These are phyloP conservation scores for Gynostemma pentaphyllum DNA, from an alignment of 306 rosid genomes.

Conservation along the genomic window DNA sequence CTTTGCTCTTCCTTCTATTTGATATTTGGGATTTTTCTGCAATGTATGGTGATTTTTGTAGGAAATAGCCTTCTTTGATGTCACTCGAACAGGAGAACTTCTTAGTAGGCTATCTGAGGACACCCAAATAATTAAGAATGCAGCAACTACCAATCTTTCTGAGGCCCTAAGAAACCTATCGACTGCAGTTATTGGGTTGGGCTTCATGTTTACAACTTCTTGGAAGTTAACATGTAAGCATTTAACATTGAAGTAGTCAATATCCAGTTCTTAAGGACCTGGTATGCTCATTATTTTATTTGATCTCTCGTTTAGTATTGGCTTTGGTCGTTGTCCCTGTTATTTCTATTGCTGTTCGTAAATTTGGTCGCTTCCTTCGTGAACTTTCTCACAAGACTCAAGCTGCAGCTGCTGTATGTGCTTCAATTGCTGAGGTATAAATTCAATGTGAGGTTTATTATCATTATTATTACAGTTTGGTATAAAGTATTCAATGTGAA, in stretches of 20 bases:
- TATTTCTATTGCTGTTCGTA: constrained; percentile 60
- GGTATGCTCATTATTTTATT: constrained; percentile 2
- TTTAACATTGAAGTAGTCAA: constrained; percentile 9
- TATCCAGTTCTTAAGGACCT: not conserved
- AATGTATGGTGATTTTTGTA: constrained; percentile 21
- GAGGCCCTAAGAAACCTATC: constrained; percentile 65
- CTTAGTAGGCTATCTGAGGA: constrained; percentile 82
- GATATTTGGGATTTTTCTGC: not conserved
- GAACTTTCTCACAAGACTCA: constrained; percentile 78
- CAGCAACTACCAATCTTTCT: constrained; percentile 83
- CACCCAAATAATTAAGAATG: constrained; percentile 73
- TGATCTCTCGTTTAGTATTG: constrained; percentile 31
- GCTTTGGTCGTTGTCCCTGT: constrained; percentile 67
- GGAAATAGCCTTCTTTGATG: constrained; percentile 84
- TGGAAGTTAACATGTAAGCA: constrained; percentile 69
- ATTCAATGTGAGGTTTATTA: not conserved
- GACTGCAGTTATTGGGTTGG: constrained; percentile 55
- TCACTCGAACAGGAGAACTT: constrained; percentile 77
- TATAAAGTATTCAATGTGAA: not conserved
- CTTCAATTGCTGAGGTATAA: constrained; percentile 72
- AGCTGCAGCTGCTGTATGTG: constrained; percentile 75
- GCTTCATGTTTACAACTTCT: constrained; percentile 68
- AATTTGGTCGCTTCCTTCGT: constrained; percentile 70
- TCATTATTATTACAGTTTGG: not conserved
- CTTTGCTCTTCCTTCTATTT: not conserved